Evolutionary conservation across 768 basidiomycete species (phyloP), one percentile per base, ranked within the genome.

Genomic region (Mycena polygramma): DNA sequence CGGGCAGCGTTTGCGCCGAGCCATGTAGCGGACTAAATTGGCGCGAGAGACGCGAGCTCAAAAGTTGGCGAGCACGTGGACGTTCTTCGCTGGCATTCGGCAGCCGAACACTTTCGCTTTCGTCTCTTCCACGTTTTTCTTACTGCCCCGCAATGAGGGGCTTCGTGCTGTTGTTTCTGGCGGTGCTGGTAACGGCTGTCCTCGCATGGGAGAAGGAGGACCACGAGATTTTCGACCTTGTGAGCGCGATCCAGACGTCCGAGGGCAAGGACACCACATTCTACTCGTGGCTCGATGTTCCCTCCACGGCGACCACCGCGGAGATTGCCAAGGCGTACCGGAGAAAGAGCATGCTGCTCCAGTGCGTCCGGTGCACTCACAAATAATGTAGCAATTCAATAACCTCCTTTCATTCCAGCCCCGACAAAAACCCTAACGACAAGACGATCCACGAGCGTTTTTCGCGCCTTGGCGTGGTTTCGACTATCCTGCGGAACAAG

Each of bases 211-310:
- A 91, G 58, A 93, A 92, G 82, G 93, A 97, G 82, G 96, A 98
- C 83, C 89, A 98, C 84, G 96, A 98, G 80, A 97, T 98, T 45
- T 98, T 98, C 77, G 97, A 98, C 81, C 87, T 98, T 17, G 96
- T 97, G 68, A 88, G 89, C 71, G 93, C 88, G 22, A 79, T 98
- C 24, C 92, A 97, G 80, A 84, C 83, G 4, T 84, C 94, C 3
- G 97, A 98, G 84, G 96, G 96, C 85, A 96, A 93, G 78, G 95
- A 92, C 39, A 95, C 93, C n/a, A 94, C 91, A 0, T 99, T 99
- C 83, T 99, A 99, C 83, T 94, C 95, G 14, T 97, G 93, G 91
- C 83, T 99, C 52, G 92, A 93, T 67, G 88, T 98, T 1, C 83
- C 94, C 4, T 81, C 90, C 6, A 90, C 91, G 0, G 97, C 96